A percentile compares a stretch with the other conserved stretches of the same genome.
These are phyloP conservation scores for Cyclocybe cylindracea DNA, from an alignment of 768 basidiomycete genomes.

Conservation along the genomic window DNA sequence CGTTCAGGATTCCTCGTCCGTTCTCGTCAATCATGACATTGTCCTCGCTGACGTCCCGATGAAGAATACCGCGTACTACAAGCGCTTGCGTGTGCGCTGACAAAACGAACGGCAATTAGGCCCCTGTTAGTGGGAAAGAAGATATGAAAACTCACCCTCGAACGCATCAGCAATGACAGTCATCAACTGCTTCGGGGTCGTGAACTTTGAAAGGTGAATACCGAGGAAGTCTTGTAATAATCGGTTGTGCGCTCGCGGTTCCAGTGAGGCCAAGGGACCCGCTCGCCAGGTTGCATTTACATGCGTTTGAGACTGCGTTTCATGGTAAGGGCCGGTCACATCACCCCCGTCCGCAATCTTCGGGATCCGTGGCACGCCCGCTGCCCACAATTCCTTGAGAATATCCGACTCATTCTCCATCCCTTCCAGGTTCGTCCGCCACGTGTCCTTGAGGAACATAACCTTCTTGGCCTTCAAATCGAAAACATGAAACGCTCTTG, in stretches of 20 bases:
- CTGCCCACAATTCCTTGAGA: slow-evolving; percentile 12
- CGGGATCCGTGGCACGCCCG: slow-evolving; percentile 12
- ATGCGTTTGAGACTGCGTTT: not conserved
- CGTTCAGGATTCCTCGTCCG: slow-evolving; percentile 19
- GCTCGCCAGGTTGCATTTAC: not conserved
- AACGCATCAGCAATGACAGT: not conserved
- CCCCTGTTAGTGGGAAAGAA: not conserved
- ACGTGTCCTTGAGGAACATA: slow-evolving; percentile 32
- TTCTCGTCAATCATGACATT: slow-evolving; percentile 22
- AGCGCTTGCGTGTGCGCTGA: slow-evolving; percentile 22
- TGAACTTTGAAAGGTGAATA: too few relatives aligned
- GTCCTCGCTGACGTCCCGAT: slow-evolving; percentile 24
- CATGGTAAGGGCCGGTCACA: not conserved
- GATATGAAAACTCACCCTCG: not conserved
- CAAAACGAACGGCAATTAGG: not conserved
- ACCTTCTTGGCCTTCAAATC: slow-evolving; percentile 7
- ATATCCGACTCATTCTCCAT: slow-evolving; percentile 20
- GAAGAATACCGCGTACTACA: slow-evolving; percentile 14
- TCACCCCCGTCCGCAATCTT: too few relatives aligned
- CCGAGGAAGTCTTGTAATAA: too few relatives aligned
- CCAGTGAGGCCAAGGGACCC: not conserved
- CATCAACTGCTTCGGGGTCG: not conserved
- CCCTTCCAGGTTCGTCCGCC: slow-evolving; percentile 15
- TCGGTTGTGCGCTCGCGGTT: too few relatives aligned
- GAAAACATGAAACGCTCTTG: slow-evolving; percentile 15